Base-by-base conservation (phyloP, 768 basidiomycete genomes). In the Agaricus subrufescens region DNA sequence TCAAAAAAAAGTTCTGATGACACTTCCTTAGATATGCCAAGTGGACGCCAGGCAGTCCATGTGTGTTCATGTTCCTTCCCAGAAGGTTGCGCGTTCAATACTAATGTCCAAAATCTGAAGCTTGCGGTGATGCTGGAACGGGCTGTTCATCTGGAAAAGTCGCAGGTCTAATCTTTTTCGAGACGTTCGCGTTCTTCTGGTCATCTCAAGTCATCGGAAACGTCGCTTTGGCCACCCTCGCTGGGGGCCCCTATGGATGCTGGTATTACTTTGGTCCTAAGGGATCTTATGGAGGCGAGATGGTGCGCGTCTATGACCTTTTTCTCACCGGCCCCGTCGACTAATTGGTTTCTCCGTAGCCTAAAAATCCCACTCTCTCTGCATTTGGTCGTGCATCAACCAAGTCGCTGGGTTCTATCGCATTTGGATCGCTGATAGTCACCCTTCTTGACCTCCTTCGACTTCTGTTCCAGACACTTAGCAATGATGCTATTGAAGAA, bases 241-340 rank as follows among this genome's bases (percentile, higher is more conserved):
- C 89, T 6, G 91, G 91, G 37, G 91, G 92, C 27, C 82, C 85
- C 3, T 89, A 82, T 61, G 87, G 86, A 44, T 74, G 78, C 39
- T 88, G 90, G 89, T 92, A 92, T 67, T 93, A 93, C 71, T 91
- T 91, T 62, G 90, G 91, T 4, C 88, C 89, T 10, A 76, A 79
- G 19, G 78, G 80, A 2, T 39, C 55, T 23, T 50, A 44, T 38
- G 71, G 79, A 56, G 84, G 85, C 11, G 69, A 81, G 54, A 86
- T 88, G 86, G 84, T 84, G 61, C 56, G 73, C 50, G 47, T 65
- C 29, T 26, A 4, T 8, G 11, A 7, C 26, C 34, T 45, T 10
- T 27, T 49, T 43, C 23, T 12, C 40, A 2, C 14, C 10, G 34
- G 23, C 38, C n/a, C 31, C 11, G n/a, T 19, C 23, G 19, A 31